Evolutionary conservation across 768 basidiomycete species (phyloP).

Genomic region (Lactifluus pinguis): DNA sequence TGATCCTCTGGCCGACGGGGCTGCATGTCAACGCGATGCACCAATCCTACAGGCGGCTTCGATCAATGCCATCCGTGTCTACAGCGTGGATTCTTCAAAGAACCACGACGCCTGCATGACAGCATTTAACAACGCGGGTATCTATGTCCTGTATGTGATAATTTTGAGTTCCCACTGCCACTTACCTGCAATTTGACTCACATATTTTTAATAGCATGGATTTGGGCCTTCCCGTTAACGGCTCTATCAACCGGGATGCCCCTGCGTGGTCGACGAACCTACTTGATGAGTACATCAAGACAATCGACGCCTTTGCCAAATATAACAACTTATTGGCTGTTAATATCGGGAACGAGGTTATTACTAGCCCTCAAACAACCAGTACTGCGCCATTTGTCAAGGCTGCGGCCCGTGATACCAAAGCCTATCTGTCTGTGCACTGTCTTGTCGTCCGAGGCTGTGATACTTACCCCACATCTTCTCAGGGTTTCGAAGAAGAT

Average conservation of each 20-base stretch:
- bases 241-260: conserved; percentile 63
- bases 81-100: conserved; percentile 73
- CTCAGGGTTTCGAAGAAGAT: conserved; percentile 45
- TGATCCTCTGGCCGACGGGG: conserved; percentile 64
- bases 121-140: conserved; percentile 64
- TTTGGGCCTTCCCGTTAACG: conserved; percentile 75
- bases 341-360: conserved; percentile 86
- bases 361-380: conserved; percentile 44
- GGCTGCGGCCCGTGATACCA: conserved; percentile 83
- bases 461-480: conserved; percentile 5
- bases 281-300: conserved; percentile 66
- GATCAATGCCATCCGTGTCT: conserved; percentile 77
- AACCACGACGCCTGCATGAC: conserved; percentile 88
- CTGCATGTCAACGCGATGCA: conserved; percentile 69
- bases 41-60: conserved; percentile 67
- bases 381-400: conserved; percentile 73
- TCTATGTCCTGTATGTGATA: conserved; percentile 74
- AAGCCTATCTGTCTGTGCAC: conserved; percentile 69
- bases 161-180: neutral
- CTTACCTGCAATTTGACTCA: conserved; percentile 1
- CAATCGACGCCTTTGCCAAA: conserved; percentile 70
- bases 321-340: conserved; percentile 87
- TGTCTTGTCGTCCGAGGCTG: neutral
- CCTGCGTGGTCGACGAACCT: conserved; percentile 80
- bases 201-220: conserved; percentile 52